Evolutionary conservation across 2,329 filamentous ascomycete species (phyloP), one percentile per base, ranked within the genome.

Genomic region (Fusarium sp.): DNA sequence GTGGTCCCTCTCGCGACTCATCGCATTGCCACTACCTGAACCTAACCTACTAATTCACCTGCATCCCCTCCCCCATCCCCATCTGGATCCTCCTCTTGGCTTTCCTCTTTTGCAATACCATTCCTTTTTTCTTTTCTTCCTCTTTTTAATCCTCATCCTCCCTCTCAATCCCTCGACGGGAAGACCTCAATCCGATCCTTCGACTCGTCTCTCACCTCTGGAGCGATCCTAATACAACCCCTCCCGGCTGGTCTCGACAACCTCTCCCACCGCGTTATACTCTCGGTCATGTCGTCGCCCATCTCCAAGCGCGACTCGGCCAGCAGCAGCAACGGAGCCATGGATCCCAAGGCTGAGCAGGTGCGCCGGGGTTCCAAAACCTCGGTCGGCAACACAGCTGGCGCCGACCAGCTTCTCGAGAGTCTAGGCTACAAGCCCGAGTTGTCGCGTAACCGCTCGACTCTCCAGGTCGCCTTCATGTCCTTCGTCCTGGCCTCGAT

Each of bases 401-500:
- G 87, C 66, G 90, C 91, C 76, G 90, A 93, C 80, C 86, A 91
- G 80, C 79, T 92, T 63, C 87, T 93, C 76, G 88, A 89, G 74
- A 88, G 87, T 67, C 85, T 93, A 77, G 91, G 91, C 69, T 93
- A 93, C 85, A 90, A 89, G 81, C 86, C 90, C 64, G 91, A 93
- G 82, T 82, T 93, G 67, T 82, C 86, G 58, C 89, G 91, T 68
- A 92, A 88, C 77, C 88, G 91, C 64, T 93, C 91, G 52, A 93
- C 91, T 2, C 85, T 90, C 73, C 91, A 93, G 81, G 91, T 93
- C 62, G 90, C 91, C 76, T 93, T 93, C 86, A 93, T 93, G 91
- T 92, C 91, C 70, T 94, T 94, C 79, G 92, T 94, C 75, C 88
- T 94, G 63, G 92, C 92, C 57, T 92, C 92, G 4, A 93, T 94